phyloP scores from a whole-genome alignment of 345 rosid genomes.

The Kernera saxatilis region DNA sequence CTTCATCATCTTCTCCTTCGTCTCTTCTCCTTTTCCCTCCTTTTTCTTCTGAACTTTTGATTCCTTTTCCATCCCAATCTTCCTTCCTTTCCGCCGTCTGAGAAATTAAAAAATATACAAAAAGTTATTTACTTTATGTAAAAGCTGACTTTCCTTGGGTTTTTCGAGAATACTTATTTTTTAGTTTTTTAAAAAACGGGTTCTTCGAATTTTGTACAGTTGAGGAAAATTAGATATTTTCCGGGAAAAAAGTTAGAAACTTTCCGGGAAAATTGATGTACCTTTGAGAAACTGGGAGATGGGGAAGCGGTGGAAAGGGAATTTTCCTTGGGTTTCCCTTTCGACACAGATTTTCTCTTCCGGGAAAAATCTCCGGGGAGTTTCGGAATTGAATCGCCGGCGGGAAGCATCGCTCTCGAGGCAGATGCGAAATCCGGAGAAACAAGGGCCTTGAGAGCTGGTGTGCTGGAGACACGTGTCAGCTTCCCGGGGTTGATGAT shows the following conservation, averaged over 20 bases:
- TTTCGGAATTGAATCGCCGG: slow-evolving; percentile 1
- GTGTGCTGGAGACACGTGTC: slow-evolving; percentile 73
- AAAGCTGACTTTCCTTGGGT: neutral
- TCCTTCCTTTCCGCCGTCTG: slow-evolving; percentile 37
- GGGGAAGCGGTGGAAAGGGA: slow-evolving; percentile 15
- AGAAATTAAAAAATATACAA: neutral
- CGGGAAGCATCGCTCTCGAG: slow-evolving; percentile 4
- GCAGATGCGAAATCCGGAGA: slow-evolving; percentile 5
- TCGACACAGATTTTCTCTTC: slow-evolving; percentile 44
- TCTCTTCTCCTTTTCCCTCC: slow-evolving; percentile 30
- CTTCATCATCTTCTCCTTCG: neutral
- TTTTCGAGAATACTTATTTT: neutral
- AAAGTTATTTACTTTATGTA: neutral
- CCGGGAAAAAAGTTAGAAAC: neutral
- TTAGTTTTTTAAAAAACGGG: neutral
- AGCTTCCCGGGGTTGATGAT: slow-evolving; percentile 28
- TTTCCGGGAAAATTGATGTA: neutral
- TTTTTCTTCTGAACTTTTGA: slow-evolving; percentile 27
- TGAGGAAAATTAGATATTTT: neutral
- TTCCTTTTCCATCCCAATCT: slow-evolving; percentile 29
- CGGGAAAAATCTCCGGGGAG: slow-evolving; percentile 33
- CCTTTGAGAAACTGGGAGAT: slow-evolving; percentile 35
- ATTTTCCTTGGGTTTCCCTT: slow-evolving; percentile 47
- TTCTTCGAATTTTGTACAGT: neutral
- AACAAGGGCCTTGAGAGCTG: slow-evolving; percentile 40